Percentiles rank a stretch among this genome's conserved stretches.
Evolutionary conservation across 352 stramenopile genomes (phyloP).

Genomic region (Phytophthora melonis): DNA sequence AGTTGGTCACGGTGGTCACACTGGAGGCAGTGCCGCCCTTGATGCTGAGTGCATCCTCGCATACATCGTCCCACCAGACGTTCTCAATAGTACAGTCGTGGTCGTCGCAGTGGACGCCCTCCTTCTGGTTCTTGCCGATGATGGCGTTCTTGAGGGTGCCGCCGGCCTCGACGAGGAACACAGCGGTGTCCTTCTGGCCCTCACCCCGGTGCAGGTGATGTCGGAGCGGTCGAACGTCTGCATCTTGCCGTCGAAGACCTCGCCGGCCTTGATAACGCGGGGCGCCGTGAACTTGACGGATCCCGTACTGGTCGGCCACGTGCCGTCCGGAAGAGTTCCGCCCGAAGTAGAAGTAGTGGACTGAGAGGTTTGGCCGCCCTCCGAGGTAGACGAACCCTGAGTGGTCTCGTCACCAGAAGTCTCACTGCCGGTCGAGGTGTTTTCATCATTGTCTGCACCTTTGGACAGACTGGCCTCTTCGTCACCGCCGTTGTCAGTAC

Average conservation of each 20-base stretch:
- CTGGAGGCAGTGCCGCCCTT: constrained; percentile 42
- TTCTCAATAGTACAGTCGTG: constrained; percentile 24
- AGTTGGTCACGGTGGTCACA: constrained; percentile 29
- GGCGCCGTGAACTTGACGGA: neutral
- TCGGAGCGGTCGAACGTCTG: constrained; percentile 69
- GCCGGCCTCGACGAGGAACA: neutral
- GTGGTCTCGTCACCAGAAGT: no score
- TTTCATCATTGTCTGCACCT: no score
- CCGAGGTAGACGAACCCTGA: no score
- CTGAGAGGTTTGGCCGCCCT: no score
- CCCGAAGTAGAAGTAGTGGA: no score
- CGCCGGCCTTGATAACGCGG: constrained; percentile 44
- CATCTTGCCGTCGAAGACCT: constrained; percentile 41
- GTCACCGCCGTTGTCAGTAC: no score
- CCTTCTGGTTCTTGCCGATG: constrained; percentile 30
- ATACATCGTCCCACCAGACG: constrained; percentile 28
- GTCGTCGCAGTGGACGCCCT: constrained; percentile 24
- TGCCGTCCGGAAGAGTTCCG: neutral
- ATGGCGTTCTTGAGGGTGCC: constrained; percentile 17
- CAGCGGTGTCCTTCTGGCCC: neutral
- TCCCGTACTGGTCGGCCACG: neutral
- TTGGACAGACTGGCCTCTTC: no score
- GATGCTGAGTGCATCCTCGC: constrained; percentile 37
- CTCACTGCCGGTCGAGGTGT: no score
- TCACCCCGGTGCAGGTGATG: constrained; percentile 15